phyloP scores from a whole-genome alignment of 176 grass and related monocot genomes.

The Phoenix roebelenii region DNA sequence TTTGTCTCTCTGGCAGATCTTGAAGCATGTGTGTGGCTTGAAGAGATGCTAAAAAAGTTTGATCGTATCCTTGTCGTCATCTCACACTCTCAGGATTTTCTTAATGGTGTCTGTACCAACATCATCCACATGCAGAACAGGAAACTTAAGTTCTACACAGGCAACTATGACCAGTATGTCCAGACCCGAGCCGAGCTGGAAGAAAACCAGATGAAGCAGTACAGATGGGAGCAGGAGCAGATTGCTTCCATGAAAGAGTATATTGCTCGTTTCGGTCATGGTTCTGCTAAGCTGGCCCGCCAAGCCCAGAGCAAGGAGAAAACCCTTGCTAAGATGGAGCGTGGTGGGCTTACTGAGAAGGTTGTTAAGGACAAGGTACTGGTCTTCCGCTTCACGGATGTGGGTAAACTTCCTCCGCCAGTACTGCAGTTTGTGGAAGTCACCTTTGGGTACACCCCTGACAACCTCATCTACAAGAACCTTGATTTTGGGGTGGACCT shows the following conservation, averaged over 20 bases:
- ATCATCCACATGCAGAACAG: conserved; percentile 31
- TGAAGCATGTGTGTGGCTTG: conserved; percentile 25
- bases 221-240: conserved; percentile 28
- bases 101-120: conserved; percentile 29
- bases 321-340: conserved; percentile 31
- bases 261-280: conserved; percentile 26
- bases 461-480: conserved; percentile 19
- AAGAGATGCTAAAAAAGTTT: conserved; percentile 23
- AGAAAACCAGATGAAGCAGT: conserved; percentile 34
- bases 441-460: conserved; percentile 24
- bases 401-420: conserved; percentile 20
- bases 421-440: conserved; percentile 23
- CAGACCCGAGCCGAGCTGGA: conserved; percentile 19
- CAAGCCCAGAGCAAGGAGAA: conserved; percentile 30
- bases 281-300: conserved; percentile 24
- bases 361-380: conserved; percentile 19
- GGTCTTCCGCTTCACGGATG: conserved; percentile 25
- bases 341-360: conserved; percentile 22
- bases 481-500: conserved; percentile 23
- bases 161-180: conserved; percentile 28
- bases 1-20: conserved; percentile 11
- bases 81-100: conserved; percentile 30
- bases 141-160: conserved; percentile 19
- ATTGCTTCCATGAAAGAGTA: conserved; percentile 29
- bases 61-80: conserved; percentile 25